Percentiles rank a stretch among this genome's conserved stretches.
These are phyloP conservation scores for Colletotrichum zoysiae DNA, from an alignment of 2,329 filamentous ascomycete genomes.

Conservation along the genomic window DNA sequence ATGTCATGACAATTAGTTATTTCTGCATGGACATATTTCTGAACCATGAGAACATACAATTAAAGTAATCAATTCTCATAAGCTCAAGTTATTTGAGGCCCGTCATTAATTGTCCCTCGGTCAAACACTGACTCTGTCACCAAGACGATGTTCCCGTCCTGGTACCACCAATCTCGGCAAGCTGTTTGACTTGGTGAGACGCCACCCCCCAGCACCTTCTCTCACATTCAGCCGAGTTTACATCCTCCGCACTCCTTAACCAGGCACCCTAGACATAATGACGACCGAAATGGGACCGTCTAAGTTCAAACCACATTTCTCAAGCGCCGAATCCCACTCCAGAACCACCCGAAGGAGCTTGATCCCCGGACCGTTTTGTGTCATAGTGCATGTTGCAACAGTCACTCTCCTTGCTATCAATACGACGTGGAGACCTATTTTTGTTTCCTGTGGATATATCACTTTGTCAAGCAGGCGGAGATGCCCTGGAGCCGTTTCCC, in stretches of 20 bases:
- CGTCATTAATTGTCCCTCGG: too few relatives aligned
- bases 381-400: not conserved
- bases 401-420: not conserved
- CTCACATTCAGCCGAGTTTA: not conserved
- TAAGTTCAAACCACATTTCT: constrained; percentile 11
- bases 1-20: not conserved
- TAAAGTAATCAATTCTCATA: constrained; percentile 3
- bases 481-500: not conserved
- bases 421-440: too few relatives aligned
- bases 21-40: not conserved
- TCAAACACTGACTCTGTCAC: not conserved
- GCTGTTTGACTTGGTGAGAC: not conserved
- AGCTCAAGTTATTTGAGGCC: too few relatives aligned
- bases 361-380: constrained; percentile 31
- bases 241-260: not conserved
- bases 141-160: not conserved
- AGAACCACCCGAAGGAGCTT: constrained; percentile 20
- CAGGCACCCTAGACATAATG: constrained; percentile 4
- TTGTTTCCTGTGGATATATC: not conserved
- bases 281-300: not conserved
- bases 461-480: constrained; percentile 1
- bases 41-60: not conserved
- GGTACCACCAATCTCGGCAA: not conserved
- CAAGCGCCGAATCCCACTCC: constrained; percentile 10
- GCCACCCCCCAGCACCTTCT: not conserved